phyloP scores from a whole-genome alignment of 2,329 filamentous ascomycete species.

The Verticillium nonalfalfae region DNA sequence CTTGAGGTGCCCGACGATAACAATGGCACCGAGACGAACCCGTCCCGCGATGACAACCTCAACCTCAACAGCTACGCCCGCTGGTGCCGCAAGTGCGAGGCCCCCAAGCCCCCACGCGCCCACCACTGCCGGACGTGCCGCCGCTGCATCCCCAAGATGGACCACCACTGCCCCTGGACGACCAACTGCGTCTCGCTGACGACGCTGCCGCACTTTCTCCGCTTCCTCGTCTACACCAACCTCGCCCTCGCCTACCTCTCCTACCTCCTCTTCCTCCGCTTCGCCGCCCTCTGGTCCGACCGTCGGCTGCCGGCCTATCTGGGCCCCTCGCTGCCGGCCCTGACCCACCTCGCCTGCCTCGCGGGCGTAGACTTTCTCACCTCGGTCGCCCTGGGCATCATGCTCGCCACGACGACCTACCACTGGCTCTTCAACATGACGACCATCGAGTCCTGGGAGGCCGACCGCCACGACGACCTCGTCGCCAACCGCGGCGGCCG shows the following conservation, averaged over 20 bases:
- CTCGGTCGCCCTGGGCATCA: conserved; percentile 55
- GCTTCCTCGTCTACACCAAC: conserved; percentile 68
- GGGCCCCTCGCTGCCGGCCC: conserved; percentile 54
- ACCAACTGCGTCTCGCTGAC: conserved; percentile 76
- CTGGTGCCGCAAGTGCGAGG: conserved; percentile 73
- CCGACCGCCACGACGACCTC: conserved; percentile 55
- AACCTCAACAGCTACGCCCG: conserved; percentile 17
- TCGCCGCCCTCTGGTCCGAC: conserved; percentile 53
- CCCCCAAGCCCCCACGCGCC: conserved; percentile 67
- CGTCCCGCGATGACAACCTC: not conserved
- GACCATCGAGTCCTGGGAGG: conserved; percentile 76
- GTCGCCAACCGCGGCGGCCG: conserved; percentile 36
- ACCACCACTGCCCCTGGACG: conserved; percentile 85
- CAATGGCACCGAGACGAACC: conserved; percentile 14
- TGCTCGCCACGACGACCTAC: conserved; percentile 57
- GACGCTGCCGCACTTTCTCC: conserved; percentile 76
- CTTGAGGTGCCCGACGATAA: conserved; percentile 19
- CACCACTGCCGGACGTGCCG: conserved; percentile 77
- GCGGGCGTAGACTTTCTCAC: conserved; percentile 51
- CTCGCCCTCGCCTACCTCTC: conserved; percentile 56
- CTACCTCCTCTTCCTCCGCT: conserved; percentile 53
- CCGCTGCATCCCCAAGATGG: conserved; percentile 74
- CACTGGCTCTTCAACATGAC: conserved; percentile 64
- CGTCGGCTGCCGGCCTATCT: conserved; percentile 69
- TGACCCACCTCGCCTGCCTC: conserved; percentile 57